These are phyloP conservation scores for Brettanomyces sp. DNA, from an alignment of 805 yeast species.

Conservation along the genomic window DNA sequence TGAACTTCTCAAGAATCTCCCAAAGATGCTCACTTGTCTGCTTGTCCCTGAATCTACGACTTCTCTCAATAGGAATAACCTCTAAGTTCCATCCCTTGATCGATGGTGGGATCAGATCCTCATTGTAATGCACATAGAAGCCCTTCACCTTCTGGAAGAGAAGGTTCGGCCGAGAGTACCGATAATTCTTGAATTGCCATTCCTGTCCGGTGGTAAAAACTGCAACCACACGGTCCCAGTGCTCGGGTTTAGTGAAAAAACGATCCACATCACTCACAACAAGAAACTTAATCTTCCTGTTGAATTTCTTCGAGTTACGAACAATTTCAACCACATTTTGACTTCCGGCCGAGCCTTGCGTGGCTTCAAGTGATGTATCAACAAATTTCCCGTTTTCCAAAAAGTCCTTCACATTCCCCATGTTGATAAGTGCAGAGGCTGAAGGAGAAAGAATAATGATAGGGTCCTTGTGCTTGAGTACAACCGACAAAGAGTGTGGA, in stretches of 20 bases:
- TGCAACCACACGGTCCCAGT: slow-evolving; percentile 96
- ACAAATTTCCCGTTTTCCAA: slow-evolving; percentile 64
- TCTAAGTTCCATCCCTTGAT: slow-evolving; percentile 86
- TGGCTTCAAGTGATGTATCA: slow-evolving; percentile 27
- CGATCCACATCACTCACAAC: slow-evolving; percentile 84
- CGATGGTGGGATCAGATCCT: slow-evolving; percentile 69
- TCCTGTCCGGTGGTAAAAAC: slow-evolving; percentile 94
- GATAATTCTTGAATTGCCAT: slow-evolving; percentile 92
- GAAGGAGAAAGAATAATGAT: slow-evolving; percentile 73
- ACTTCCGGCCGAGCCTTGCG: background rate
- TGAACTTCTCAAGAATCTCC: slow-evolving; percentile 69
- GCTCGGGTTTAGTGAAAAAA: slow-evolving; percentile 85
- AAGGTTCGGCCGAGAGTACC: slow-evolving; percentile 68
- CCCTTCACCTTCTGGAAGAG: slow-evolving; percentile 83
- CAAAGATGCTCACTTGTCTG: slow-evolving; percentile 81
- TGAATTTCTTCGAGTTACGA: slow-evolving; percentile 48
- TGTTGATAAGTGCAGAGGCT: slow-evolving; percentile 60
- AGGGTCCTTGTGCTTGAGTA: slow-evolving; percentile 40
- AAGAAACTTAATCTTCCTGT: slow-evolving; percentile 50
- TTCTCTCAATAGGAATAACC: slow-evolving; percentile 67
- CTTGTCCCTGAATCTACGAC: slow-evolving; percentile 77
- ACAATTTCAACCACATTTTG: slow-evolving; percentile 38
- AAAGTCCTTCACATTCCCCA: slow-evolving; percentile 57
- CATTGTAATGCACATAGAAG: slow-evolving; percentile 63
- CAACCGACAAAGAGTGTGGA: slow-evolving; percentile 1